A percentile compares a stretch with the other conserved stretches of the same genome.
Conservation (phyloP, 192 early-diverging fungal species). For the Podochytrium sp. region DNA sequence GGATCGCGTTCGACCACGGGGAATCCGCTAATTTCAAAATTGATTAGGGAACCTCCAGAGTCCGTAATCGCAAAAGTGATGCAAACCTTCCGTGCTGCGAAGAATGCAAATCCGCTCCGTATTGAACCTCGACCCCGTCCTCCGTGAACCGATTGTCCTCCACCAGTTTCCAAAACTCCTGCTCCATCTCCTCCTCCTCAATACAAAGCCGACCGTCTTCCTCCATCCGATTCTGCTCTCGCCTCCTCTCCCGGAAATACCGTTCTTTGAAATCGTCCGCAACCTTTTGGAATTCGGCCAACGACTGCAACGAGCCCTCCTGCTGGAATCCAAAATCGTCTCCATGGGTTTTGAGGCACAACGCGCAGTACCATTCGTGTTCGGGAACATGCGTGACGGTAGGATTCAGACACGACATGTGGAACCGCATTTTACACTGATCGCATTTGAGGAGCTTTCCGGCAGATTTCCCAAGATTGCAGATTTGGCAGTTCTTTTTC, state of each 20-base stretch:
- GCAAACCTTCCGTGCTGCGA: constrained; percentile 86
- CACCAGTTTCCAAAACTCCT: constrained; percentile 92
- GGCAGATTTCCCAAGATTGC: constrained; percentile 53
- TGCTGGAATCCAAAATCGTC: constrained; percentile 95
- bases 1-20: constrained; percentile 71
- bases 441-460: constrained; percentile 84
- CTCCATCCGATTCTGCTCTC: constrained; percentile 29
- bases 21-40: constrained; percentile 69
- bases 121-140: constrained; percentile 91
- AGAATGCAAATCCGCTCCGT: constrained; percentile 94
- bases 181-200: constrained; percentile 80
- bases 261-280: constrained; percentile 81
- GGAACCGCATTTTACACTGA: constrained; percentile 82
- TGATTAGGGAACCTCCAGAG: constrained; percentile 6
- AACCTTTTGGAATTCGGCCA: constrained; percentile 78
- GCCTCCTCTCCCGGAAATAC: constrained; percentile 61
- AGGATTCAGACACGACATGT: constrained; percentile 79
- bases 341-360: constrained; percentile 77
- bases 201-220: constrained; percentile 36
- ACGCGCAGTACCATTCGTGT: constrained; percentile 84
- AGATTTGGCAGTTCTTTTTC: constrained; percentile 51
- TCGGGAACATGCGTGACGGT: constrained; percentile 59
- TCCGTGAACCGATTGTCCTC: constrained; percentile 68
- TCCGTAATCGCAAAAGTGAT: too few species aligned
- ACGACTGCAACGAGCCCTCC: constrained; percentile 70